Evolutionary conservation across 345 rosid genomes (phyloP), one percentile per base, ranked within the genome.

Genomic region (Cardiospermum halicacabum): DNA sequence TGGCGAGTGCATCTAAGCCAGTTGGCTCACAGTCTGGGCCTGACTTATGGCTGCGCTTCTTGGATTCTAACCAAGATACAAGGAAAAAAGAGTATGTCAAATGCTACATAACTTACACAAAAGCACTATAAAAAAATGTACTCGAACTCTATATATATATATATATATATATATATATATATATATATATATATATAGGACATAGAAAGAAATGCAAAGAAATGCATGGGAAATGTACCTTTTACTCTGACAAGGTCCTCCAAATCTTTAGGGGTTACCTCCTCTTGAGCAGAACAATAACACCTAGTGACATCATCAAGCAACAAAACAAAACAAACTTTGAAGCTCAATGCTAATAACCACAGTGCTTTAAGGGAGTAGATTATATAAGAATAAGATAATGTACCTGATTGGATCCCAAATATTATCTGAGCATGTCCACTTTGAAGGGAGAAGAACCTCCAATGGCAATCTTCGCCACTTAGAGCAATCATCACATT

Each of bases 1-100:
- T 84, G 5, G 89, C 97, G 68, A 91, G 72, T 55, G 95, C 96
- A 71, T 92, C 98, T 69, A 92, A 78, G 37, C 96, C 96, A 25
- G 79, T 80, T 36, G 84, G 77, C 58, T 84, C 92, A 24, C 65
- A 53, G 66, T 77, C 79, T 31, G 53, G 72, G 68, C 54, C 69
- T 26, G 28, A 68, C 71, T 59, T 72, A 36, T 66, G 79, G 68
- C 70, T 78, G 25, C 76, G 77, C 84, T 77, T 87, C 82, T 84
- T 89, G 55, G 63, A 65, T 75, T 83, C 96, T 89, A 78, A 11
- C 49, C 27, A 74, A 63, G 24, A 69, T 54, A 49, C 28, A 47
- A 22, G 62, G 4, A 30, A 32, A 4, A 30, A 22, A n/a, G n/a
- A n/a, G 1, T 47, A 47, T 2, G 22, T 43, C 49, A 43, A 43